Base-by-base conservation (phyloP, 2,329 filamentous ascomycete species). In the Neofusicoccum cordaticola region DNA sequence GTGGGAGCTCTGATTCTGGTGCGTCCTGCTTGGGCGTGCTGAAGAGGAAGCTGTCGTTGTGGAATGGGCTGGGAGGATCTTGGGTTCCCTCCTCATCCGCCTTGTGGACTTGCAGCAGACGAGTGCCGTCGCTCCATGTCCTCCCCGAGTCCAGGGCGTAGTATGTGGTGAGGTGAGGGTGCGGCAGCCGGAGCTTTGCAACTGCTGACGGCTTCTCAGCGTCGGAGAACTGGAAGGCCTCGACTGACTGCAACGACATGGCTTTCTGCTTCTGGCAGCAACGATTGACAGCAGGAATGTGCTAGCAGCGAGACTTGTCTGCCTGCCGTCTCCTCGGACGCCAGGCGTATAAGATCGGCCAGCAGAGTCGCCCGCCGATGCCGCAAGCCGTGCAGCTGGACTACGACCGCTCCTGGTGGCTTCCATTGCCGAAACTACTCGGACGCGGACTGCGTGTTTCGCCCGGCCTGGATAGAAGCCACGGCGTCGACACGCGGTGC, bases 161-260 rank as follows among this genome's bases (percentile, higher is more conserved):
- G 64, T 76, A 77, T 52, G 72, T 69, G 22, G 75, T 77, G 19
- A 77, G 73, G 66, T 76, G 77, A 27, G 75, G 75, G 64, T 77
- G 74, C 17, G 75, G 75, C 51, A 56, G 51, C 17, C 51, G 51
- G 11, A 56, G 51, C 35, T 56, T 56, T 1, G 51, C 51, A 4
- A 56, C 51, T 0, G 35, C 51, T 1, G 51, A 56, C 11, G 51
- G 51, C 51, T 15, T 39, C 37, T 56, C 51, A 22, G 22, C n/a
- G 51, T 56, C 51, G 3, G 51, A 56, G 37, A 56, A 56, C 13
- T 56, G 51, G 51, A 56, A 56, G 6, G 51, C 35, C 12, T 56
- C 35, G 2, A 56, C 19, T n/a, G 51, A 42, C 15, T 56, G 51
- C 51, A 56, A 4, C n/a, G 51, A 19, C 51, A 56, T 56, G 17